Percentiles rank a stretch among this genome's conserved stretches.
phyloP scores from a whole-genome alignment of 2,329 filamentous ascomycete genomes.

The Nigrospora osmanthi region DNA sequence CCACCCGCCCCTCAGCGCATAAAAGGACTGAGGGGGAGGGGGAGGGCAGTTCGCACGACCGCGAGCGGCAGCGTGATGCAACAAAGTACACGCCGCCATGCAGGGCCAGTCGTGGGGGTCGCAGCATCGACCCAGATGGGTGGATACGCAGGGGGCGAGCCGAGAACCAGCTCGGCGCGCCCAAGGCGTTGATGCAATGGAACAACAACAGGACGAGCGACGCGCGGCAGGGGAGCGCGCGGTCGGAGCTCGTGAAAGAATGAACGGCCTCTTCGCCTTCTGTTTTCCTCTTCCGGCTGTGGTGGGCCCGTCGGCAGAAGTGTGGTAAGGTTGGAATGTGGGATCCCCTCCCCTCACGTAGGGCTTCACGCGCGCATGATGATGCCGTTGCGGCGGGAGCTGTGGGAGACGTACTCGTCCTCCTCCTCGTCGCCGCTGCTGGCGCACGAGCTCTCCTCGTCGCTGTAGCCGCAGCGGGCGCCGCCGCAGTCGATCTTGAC shows the following conservation, averaged over 20 bases:
- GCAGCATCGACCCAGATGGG: conserved; percentile 46
- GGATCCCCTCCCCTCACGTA: conserved; percentile 11
- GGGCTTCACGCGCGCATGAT: conserved; percentile 38
- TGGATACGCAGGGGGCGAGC: conserved; percentile 17
- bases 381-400: conserved; percentile 56
- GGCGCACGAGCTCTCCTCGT: conserved; percentile 63
- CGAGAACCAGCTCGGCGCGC: conserved; percentile 38
- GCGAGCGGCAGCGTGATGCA: background rate
- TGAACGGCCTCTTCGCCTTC: conserved; percentile 17
- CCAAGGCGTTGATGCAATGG: conserved; percentile 25
- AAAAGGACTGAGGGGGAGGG: conserved; percentile 3
- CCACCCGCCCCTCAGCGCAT: no score
- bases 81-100: background rate
- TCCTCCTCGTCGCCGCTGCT: conserved; percentile 56
- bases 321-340: conserved; percentile 14
- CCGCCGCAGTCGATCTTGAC: conserved; percentile 96
- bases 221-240: conserved; percentile 15
- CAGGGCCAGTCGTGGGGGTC: conserved; percentile 29
- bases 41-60: conserved; percentile 13
- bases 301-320: conserved; percentile 8
- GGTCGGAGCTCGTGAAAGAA: conserved; percentile 21
- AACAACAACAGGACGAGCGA: conserved; percentile 22
- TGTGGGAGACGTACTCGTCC: conserved; percentile 46
- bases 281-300: conserved; percentile 17
- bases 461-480: conserved; percentile 73